Evolutionary conservation across 345 rosid genomes (phyloP).

Genomic region (Clausena lansium): DNA sequence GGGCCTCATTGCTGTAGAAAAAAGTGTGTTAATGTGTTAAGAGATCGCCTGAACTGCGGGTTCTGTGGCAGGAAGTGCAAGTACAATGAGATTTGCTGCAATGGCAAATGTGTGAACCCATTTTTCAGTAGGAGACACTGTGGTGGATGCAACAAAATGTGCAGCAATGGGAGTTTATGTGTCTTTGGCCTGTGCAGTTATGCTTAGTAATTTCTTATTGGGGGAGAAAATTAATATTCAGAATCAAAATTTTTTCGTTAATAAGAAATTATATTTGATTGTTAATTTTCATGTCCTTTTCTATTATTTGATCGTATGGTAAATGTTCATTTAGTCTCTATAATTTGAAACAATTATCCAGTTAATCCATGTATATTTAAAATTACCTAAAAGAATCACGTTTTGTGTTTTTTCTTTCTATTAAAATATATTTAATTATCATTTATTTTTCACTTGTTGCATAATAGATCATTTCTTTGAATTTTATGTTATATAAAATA

Average conservation of each 20-base stretch:
- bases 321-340: too few species aligned
- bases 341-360: too few species aligned
- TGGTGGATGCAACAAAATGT: constrained; percentile 20
- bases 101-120: constrained; percentile 37
- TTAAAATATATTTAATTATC: too few species aligned
- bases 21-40: constrained; percentile 26
- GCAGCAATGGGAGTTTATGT: constrained; percentile 23
- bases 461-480: too few species aligned
- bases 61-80: constrained; percentile 43
- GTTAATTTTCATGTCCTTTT: too few species aligned
- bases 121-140: constrained; percentile 25
- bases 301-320: too few species aligned
- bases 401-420: too few species aligned
- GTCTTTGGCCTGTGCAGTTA: constrained; percentile 39
- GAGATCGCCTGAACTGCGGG: constrained; percentile 33
- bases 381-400: too few species aligned
- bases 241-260: background rate
- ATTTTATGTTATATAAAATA: too few species aligned
- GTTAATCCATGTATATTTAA: too few species aligned
- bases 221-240: background rate
- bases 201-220: background rate
- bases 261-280: too few species aligned
- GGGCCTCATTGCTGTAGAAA: constrained; percentile 33
- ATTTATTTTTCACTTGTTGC: too few species aligned
- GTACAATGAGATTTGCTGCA: constrained; percentile 35